Conservation (phyloP, 306 rosid species). For the Potentilla sterilis region DNA sequence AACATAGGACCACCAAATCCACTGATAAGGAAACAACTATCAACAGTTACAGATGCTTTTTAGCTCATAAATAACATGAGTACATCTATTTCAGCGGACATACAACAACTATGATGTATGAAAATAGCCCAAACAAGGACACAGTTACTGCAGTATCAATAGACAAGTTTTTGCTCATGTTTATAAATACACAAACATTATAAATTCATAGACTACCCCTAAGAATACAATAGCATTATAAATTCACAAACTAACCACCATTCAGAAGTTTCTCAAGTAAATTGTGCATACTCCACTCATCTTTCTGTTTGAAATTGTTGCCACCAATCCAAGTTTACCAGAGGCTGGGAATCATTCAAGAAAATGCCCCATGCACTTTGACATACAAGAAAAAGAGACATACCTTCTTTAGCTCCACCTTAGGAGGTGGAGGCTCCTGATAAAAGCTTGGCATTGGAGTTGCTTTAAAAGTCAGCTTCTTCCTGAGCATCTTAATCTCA, state of each 20-base stretch:
- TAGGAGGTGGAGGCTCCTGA: conserved; percentile 46
- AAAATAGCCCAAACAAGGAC: conserved; percentile 1
- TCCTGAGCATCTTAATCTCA: conserved; percentile 38
- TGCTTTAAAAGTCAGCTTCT: conserved; percentile 38
- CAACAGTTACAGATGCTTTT: neutral
- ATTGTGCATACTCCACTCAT: neutral
- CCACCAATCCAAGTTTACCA: neutral
- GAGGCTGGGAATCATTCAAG: neutral
- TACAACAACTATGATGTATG: neutral
- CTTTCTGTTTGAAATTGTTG: neutral
- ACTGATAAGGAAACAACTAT: neutral
- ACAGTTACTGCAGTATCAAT: neutral
- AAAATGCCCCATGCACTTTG: neutral
- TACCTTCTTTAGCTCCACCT: conserved; percentile 43
- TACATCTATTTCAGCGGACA: neutral
- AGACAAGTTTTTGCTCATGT: neutral
- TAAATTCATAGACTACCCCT: neutral
- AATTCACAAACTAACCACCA: neutral
- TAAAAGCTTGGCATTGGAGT: conserved; percentile 49
- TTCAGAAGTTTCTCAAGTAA: neutral
- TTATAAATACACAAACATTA: neutral
- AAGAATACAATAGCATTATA: neutral
- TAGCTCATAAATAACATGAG: neutral
- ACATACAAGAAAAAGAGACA: neutral
- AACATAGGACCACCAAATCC: neutral